Evolutionary conservation across 2,329 filamentous ascomycete genomes (phyloP), one percentile per base, ranked within the genome.

Genomic region (Didymella glomerata): DNA sequence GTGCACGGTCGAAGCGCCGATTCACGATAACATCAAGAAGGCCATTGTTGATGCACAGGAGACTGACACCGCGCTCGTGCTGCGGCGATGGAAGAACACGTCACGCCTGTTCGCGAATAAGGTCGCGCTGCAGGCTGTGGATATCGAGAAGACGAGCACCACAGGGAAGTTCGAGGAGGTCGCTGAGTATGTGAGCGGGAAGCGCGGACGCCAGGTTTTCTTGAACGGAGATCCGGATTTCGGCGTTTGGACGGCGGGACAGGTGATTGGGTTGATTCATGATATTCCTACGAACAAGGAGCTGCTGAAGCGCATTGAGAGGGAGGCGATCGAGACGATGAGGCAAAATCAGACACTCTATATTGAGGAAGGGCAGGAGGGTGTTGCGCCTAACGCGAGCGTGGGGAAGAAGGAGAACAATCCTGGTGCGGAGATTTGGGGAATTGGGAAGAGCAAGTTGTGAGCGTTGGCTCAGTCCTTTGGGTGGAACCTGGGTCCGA

Each of bases 161-260:
- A 91, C 89, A 3, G 94, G 93, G 64, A 91, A 97, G 69, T 99
- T 99, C 68, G 85, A 89, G 62, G 93, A 97, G 79, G 87, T 99
- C 40, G 92, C 91, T 22, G 90, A 90, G 28, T 90, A 87, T 69
- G 92, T 99, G 30, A 96, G 91, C 75, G 95, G 95, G 5, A 91
- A 96, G 85, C 85, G 95, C 64, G 95, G 95, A 30, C 86, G 91
- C 62, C 86, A 97, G 82, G 95, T 98, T 6, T 98, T 97, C 78
- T 74, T 93, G 65, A 96, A 93, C 61, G 95, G 95, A 18, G 95
- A 99, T 74, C 86, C 91, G 52, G 90, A 99, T 71, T 92, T 87
- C 75, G 95, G 95, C 90, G 91, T 97, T 38, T 99, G 95, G 95
- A 98, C 95, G 20, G 93, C 94, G 9, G 95, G 95, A 11, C 94